Percentiles rank a stretch among this genome's conserved stretches.
Conservation (phyloP, 306 rosid species). For the Lathyrus tuberosus region DNA sequence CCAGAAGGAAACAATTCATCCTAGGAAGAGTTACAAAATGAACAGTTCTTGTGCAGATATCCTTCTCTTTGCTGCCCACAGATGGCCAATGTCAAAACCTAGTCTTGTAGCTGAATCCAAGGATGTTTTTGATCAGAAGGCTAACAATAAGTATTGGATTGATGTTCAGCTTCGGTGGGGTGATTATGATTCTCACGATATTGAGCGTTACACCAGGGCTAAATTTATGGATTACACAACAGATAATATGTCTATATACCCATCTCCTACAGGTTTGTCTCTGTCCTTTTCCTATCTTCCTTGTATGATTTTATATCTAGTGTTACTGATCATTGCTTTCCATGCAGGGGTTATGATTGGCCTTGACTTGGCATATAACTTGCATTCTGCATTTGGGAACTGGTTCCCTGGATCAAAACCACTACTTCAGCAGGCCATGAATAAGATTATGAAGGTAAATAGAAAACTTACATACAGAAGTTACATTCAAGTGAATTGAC, state of each 20-base stretch:
- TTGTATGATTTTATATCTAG: not conserved
- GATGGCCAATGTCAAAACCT: constrained; percentile 99
- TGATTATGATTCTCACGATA: constrained; percentile 97
- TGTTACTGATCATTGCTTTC: constrained; percentile 27
- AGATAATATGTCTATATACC: constrained; percentile 98
- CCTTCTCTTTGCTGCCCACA: constrained; percentile 98
- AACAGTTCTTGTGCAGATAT: constrained; percentile 98
- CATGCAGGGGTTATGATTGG: constrained; percentile 97
- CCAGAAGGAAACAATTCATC: constrained; percentile 99
- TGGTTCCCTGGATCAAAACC: constrained; percentile 99
- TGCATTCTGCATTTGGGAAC: constrained; percentile 98
- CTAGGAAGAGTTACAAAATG: constrained; percentile 99
- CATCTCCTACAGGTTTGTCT: constrained; percentile 86
- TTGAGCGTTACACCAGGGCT: constrained; percentile 98
- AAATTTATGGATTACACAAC: constrained; percentile 99
- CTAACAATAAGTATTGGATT: constrained; percentile 98
- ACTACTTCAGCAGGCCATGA: constrained; percentile 95
- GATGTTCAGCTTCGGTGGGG: constrained; percentile 99
- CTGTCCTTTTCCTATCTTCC: not conserved
- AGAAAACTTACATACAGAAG: not conserved
- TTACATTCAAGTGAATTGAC: too few relatives aligned
- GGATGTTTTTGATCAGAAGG: constrained; percentile 98
- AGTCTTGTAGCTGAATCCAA: constrained; percentile 98
- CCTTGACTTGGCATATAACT: constrained; percentile 90
- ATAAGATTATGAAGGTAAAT: constrained; percentile 96